Evolutionary conservation across 257 asterid species (phyloP).

Genomic region (Cordia subcordata): DNA sequence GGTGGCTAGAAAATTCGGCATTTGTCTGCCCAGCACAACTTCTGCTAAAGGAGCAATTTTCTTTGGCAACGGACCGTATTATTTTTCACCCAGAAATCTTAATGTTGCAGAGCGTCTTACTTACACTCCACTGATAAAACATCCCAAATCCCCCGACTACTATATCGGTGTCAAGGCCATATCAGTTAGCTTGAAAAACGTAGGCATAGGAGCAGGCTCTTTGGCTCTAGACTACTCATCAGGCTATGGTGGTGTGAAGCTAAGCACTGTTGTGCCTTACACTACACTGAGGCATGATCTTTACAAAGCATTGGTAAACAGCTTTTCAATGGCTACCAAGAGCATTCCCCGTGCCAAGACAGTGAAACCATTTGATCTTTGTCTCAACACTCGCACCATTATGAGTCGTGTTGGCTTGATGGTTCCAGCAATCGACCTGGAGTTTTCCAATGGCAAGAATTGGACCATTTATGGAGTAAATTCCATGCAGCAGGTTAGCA

Average conservation of each 20-base stretch:
- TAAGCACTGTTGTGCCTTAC: slow-evolving; percentile 13
- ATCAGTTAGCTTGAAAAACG: slow-evolving; percentile 14
- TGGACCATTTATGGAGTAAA: slow-evolving; percentile 28
- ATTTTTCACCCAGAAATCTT: slow-evolving; percentile 18
- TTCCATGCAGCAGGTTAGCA: slow-evolving; percentile 25
- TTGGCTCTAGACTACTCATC: background rate
- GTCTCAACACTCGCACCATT: slow-evolving; percentile 3
- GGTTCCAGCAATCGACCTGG: slow-evolving; percentile 21
- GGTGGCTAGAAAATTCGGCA: slow-evolving; percentile 17
- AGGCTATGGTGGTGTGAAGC: slow-evolving; percentile 18
- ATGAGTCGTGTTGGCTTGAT: slow-evolving; percentile 12
- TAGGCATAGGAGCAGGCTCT: background rate
- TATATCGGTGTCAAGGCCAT: slow-evolving; percentile 26
- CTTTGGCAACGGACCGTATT: slow-evolving; percentile 17
- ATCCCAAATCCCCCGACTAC: slow-evolving; percentile 23
- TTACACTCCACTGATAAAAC: slow-evolving; percentile 31
- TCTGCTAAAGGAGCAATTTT: slow-evolving; percentile 17
- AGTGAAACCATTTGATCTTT: slow-evolving; percentile 22
- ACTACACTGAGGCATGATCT: slow-evolving; percentile 16
- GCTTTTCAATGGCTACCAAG: slow-evolving; percentile 15
- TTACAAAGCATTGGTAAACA: slow-evolving; percentile 11
- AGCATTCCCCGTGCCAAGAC: slow-evolving; percentile 16
- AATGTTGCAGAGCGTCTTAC: slow-evolving; percentile 19
- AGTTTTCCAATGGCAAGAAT: slow-evolving; percentile 18
- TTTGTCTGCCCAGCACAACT: slow-evolving; percentile 25